phyloP scores from a whole-genome alignment of 495 filamentous ascomycete genomes.

The Chaetomium tenue region DNA sequence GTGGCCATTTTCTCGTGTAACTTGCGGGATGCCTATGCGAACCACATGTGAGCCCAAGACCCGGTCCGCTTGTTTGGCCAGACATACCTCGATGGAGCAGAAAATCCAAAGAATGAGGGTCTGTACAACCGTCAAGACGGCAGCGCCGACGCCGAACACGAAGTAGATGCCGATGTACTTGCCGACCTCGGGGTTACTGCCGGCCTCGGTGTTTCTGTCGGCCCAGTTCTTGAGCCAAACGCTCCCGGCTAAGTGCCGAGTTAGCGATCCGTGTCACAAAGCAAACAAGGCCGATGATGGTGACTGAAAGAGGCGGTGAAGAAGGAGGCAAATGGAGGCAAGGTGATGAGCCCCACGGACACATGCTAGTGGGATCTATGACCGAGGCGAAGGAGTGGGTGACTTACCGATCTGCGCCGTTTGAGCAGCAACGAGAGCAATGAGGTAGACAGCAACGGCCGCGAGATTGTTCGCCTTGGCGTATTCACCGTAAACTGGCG shows the following conservation, averaged over 20 bases:
- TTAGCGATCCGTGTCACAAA: conserved; percentile 11
- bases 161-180: conserved; percentile 96
- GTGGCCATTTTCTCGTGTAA: conserved; percentile 98
- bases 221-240: conserved; percentile 95
- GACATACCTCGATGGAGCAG: conserved; percentile 88
- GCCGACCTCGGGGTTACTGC: conserved; percentile 69
- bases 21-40: conserved; percentile 76
- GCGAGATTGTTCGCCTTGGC: conserved; percentile 87
- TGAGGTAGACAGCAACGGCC: conserved; percentile 78
- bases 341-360: background rate
- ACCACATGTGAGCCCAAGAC: conserved; percentile 21
- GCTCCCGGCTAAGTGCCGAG: conserved; percentile 53
- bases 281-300: background rate
- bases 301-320: conserved; percentile 4
- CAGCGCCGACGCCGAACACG: conserved; percentile 86
- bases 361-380: background rate
- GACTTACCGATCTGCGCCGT: conserved; percentile 65
- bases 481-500: conserved; percentile 73
- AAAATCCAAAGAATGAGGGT: conserved; percentile 98
- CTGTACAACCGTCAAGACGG: conserved; percentile 82
- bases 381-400: conserved; percentile 22
- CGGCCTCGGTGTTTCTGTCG: conserved; percentile 66
- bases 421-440: conserved; percentile 76
- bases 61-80: conserved; percentile 9
- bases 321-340: background rate